Evolutionary conservation across 108 stramenopile genomes (phyloP), one percentile per base, ranked within the genome.

Genomic region (Pseudonitzschia pungens): DNA sequence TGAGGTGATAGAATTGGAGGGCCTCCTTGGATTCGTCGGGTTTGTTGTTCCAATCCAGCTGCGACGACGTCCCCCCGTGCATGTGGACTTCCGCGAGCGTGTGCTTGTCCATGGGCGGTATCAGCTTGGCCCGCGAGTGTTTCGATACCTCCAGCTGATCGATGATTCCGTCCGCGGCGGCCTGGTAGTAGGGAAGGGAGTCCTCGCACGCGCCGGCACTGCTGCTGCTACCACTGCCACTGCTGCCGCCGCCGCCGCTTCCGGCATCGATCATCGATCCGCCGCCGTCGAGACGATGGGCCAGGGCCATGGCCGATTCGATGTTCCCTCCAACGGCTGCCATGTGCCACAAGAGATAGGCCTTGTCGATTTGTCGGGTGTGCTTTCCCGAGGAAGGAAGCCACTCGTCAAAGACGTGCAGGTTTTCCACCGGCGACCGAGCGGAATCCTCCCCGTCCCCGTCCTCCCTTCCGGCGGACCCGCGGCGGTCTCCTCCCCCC

Each of bases 21-120:
- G 91, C 94, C 55, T 95, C 91, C 64, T 83, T 79, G 43, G 84
- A 66, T 74, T 95, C 94, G 54, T 91, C 90, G 4, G 91, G 88
- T 71, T 91, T 91, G 77, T 95, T 92, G 65, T 86, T 57, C 40
- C 53, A 55, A 31, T 81, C 83, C 24, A 95, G 67, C 52, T 86
- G 81, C 27, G 84, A 81, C 24, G 87, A 85, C 5, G 91, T 87
- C n/a, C 91, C 93, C 3, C 93, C 93, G 59, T 85, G 85, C 74
- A 81, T 77, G 67, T 92, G 87, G 24, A 95, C 87, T 70, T 90
- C 77, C 18, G 84, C 77, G 40, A 95, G 78, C 7, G 77, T 77
- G 74, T 95, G 94, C 52, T 80, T 77, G 65, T 95, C 94, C 56
- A 83, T 77, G 31, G 89, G 82, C n/a, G 91, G 94, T 20, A 65